Percentiles rank a stretch among this genome's conserved stretches.
Conservation (phyloP, 129 eudicot species). For the Dittrichia graveolens region DNA sequence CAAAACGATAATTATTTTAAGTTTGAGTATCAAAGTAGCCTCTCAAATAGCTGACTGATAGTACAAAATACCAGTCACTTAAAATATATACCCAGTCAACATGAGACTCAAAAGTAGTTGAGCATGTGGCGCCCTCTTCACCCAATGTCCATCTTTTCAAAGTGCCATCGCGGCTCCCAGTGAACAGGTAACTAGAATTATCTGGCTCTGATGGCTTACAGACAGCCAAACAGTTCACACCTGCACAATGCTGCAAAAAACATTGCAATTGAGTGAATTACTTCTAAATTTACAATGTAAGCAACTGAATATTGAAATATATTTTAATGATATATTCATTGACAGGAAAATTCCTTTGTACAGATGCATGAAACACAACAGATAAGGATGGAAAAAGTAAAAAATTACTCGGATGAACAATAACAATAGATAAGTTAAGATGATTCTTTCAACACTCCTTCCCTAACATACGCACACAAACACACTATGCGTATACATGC, state of each 20-base stretch:
- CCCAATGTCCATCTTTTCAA: conserved; percentile 84
- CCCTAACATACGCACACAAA: no score
- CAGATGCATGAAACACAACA: conserved; percentile 21
- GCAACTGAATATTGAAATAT: conserved; percentile 16
- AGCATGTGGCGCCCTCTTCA: conserved; percentile 73
- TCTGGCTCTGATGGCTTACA: conserved; percentile 58
- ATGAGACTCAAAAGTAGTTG: conserved; percentile 96
- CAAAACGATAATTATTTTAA: no score
- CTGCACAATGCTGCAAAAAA: conserved; percentile 81
- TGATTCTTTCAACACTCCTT: background rate
- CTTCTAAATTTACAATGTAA: background rate
- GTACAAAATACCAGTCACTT: conserved; percentile 5
- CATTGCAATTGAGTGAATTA: background rate
- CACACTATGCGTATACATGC: no score
- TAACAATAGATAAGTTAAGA: background rate
- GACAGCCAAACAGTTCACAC: conserved; percentile 83
- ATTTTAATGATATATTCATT: conserved; percentile 5
- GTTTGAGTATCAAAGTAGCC: background rate
- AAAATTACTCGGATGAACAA: background rate
- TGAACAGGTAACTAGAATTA: conserved; percentile 57
- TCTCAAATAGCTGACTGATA: background rate
- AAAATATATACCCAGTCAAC: conserved; percentile 77
- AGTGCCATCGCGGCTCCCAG: conserved; percentile 97
- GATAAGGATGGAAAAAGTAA: conserved; percentile 15
- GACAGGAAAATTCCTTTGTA: background rate